These are phyloP conservation scores for Aethionema arabicum DNA, from an alignment of 345 rosid genomes.

Conservation along the genomic window DNA sequence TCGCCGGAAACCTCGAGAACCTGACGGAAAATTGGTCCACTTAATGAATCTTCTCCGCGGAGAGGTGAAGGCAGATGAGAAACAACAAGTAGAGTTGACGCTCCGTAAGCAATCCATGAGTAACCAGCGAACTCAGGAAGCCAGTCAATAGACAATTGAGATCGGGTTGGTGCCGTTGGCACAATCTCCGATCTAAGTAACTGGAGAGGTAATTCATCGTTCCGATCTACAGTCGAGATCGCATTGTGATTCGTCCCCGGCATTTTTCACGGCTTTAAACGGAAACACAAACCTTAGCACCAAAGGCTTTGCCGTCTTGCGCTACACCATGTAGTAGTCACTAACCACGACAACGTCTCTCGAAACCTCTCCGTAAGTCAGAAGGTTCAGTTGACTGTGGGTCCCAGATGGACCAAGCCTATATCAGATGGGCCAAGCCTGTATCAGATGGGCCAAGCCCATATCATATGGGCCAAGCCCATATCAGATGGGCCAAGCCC, in stretches of 20 bases:
- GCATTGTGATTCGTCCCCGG: conserved; percentile 41
- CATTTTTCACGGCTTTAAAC: conserved; percentile 41
- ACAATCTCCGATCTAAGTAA: conserved; percentile 59
- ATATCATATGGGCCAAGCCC: not conserved
- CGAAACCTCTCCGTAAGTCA: not conserved
- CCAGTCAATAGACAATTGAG: conserved; percentile 72
- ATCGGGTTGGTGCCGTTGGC: conserved; percentile 70
- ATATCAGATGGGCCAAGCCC: too few species aligned
- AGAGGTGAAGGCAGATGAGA: conserved; percentile 91
- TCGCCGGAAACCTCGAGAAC: conserved; percentile 60
- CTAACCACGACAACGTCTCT: not conserved
- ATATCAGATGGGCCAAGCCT: too few species aligned
- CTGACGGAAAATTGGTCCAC: conserved; percentile 77
- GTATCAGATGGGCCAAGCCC: too few species aligned
- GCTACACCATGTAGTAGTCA: not conserved
- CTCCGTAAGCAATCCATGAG: conserved; percentile 96
- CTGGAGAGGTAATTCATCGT: conserved; percentile 56
- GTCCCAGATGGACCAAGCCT: not conserved
- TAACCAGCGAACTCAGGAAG: conserved; percentile 75
- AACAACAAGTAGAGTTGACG: conserved; percentile 80
- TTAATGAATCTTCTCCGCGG: conserved; percentile 49
- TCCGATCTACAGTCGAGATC: conserved; percentile 45
- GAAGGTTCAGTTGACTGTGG: not conserved
- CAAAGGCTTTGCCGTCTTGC: conserved; percentile 13
- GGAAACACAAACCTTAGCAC: conserved; percentile 28